Percentiles rank a stretch among this genome's conserved stretches.
Conservation (phyloP, 768 basidiomycete species). For the Pleurotus cornucopiae region DNA sequence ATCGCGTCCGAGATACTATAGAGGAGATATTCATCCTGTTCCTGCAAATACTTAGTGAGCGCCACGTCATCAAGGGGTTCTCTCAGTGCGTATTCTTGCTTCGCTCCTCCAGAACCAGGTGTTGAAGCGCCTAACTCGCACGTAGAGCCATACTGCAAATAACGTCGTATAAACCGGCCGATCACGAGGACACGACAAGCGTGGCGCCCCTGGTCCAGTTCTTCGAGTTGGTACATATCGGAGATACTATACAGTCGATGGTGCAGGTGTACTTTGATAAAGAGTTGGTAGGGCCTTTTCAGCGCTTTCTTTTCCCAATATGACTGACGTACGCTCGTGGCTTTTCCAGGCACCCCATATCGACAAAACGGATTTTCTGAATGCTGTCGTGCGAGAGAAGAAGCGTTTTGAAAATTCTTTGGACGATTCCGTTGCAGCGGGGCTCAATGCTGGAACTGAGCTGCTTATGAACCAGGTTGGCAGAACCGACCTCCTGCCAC, state of each 20-base stretch:
- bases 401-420: constrained; percentile 90
- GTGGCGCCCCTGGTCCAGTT: constrained; percentile 95
- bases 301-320: background rate
- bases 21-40: constrained; percentile 91
- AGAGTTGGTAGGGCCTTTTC: constrained; percentile 62
- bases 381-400: constrained; percentile 91
- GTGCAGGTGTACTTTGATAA: constrained; percentile 98
- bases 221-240: constrained; percentile 95
- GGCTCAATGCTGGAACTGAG: constrained; percentile 93
- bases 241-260: constrained; percentile 97
- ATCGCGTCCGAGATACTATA: constrained; percentile 85
- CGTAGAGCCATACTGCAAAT: constrained; percentile 84
- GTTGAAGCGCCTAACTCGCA: background rate
- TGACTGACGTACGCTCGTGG: background rate
- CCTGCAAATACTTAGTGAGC: constrained; percentile 69
- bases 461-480: constrained; percentile 90
- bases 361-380: constrained; percentile 90
- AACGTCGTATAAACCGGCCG: constrained; percentile 84
- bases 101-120: constrained; percentile 12
- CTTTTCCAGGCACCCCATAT: constrained; percentile 70
- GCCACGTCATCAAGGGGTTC: constrained; percentile 83
- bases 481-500: background rate
- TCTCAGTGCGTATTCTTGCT: constrained; percentile 37
- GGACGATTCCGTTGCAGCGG: constrained; percentile 91
- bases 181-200: constrained; percentile 73